phyloP scores from a whole-genome alignment of 1,284 basidiomycete genomes.

The Ustilago vetiveriae region DNA sequence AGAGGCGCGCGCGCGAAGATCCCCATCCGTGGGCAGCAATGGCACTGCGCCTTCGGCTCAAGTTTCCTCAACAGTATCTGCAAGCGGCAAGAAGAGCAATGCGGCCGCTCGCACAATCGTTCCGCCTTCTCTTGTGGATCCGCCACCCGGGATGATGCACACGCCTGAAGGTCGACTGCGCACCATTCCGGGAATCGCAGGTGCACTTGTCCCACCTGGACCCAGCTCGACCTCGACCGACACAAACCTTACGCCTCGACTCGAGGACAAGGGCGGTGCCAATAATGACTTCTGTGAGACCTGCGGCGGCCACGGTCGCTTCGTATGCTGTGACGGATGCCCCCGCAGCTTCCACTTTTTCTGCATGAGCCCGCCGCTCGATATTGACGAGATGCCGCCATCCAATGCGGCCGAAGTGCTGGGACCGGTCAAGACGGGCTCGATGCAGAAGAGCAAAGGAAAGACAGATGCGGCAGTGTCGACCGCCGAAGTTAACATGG shows the following conservation, averaged over 20 bases:
- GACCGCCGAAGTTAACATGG: constrained; percentile 61
- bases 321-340: constrained; percentile 88
- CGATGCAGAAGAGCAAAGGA: constrained; percentile 27
- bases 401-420: constrained; percentile 51
- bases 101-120: constrained; percentile 31
- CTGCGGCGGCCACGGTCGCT: constrained; percentile 80
- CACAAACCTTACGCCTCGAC: constrained; percentile 18
- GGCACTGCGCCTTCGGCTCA: constrained; percentile 7
- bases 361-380: constrained; percentile 94
- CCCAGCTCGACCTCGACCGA: constrained; percentile 19
- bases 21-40: constrained; percentile 31
- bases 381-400: constrained; percentile 78
- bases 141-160: constrained; percentile 38
- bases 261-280: constrained; percentile 68
- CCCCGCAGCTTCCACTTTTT: constrained; percentile 93
- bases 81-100: constrained; percentile 17
- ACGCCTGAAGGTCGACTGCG: constrained; percentile 34
- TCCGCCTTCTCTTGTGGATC: constrained; percentile 31
- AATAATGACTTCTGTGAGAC: constrained; percentile 96
- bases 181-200: constrained; percentile 39
- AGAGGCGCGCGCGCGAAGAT: constrained; percentile 22
- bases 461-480: constrained; percentile 24
- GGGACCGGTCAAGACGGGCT: constrained; percentile 20
- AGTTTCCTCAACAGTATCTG: constrained; percentile 2
- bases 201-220: constrained; percentile 26